These are phyloP conservation scores for Neoscytalidium dimidiatum DNA, from an alignment of 2,329 filamentous ascomycete genomes.

Conservation along the genomic window DNA sequence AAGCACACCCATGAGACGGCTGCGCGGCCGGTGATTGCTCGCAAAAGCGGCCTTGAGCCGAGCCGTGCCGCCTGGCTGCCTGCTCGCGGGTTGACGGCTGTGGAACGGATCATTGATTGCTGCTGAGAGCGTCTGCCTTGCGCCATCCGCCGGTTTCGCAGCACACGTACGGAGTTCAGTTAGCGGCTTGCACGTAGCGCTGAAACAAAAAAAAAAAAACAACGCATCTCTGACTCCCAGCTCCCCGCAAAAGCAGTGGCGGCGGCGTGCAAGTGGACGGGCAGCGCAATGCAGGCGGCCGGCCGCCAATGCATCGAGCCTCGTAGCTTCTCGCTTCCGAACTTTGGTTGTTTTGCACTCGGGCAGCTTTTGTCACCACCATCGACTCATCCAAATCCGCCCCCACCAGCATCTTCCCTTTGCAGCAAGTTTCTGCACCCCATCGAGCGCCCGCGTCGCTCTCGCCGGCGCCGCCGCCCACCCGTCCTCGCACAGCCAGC, in stretches of 20 bases:
- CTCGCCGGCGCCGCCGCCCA: background rate
- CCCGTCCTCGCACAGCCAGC: background rate
- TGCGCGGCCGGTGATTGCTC: constrained; percentile 7
- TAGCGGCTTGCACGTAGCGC: background rate
- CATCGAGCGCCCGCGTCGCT: too few relatives aligned
- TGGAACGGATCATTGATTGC: background rate
- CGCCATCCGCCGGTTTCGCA: constrained; percentile 5
- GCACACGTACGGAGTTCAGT: background rate
- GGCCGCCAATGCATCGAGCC: background rate
- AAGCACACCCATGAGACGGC: constrained; percentile 1
- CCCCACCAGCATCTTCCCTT: background rate
- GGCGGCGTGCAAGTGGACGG: background rate
- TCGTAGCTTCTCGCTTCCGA: constrained; percentile 11
- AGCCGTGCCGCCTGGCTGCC: constrained; percentile 3
- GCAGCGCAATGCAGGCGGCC: background rate
- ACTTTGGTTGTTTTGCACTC: background rate
- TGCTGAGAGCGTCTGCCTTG: constrained; percentile 9
- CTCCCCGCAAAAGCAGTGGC: background rate
- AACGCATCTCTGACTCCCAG: background rate
- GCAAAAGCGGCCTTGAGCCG: background rate
- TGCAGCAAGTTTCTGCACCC: background rate
- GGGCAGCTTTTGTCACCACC: background rate
- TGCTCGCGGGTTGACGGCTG: background rate
- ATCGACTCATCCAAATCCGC: background rate
- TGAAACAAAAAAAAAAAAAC: background rate